Base-by-base conservation (phyloP, 2,329 filamentous ascomycete species). In the Talaromyces islandicus region DNA sequence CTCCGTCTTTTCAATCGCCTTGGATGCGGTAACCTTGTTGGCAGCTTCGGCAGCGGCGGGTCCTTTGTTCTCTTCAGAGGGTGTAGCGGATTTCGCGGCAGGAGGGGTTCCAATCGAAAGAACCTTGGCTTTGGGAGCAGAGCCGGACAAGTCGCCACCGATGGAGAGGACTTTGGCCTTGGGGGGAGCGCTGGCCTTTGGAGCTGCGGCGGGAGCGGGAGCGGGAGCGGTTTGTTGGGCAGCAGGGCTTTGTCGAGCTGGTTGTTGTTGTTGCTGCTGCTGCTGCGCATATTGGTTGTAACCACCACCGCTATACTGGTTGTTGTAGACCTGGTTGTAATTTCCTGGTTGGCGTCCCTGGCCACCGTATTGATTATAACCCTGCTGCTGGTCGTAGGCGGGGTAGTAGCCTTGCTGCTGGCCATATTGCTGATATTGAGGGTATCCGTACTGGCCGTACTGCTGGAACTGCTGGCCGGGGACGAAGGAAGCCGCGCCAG, bases 1-100 rank as follows among this genome's bases (percentile, higher is more conserved):
- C 58, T 92, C 90, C 0, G 90, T 88, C 83, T 96, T 96, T 71
- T 96, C 91, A 64, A 97, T 91, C 10, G 93, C 92, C 78, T 97
- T 97, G 56, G 86, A 81, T 4, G 92, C 93, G 1, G 88, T 81
- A n/a, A 89, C 87, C 78, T 97, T 97, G 63, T 92, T 83, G 30
- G 91, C 66, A 29, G 88, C 88, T 65, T 90, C 88, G 2, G 86
- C 76, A 41, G 75, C 89, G 7, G 71, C 74, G 57, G 75, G 30
- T 17, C 74, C 73, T 63, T 73, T 71, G 29, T 77, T 71, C 60
- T 85, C 81, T 54, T 67, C 68, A 46, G 69, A 68, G 71, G 86
- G 83, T 41, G 82, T 77, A 7, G 77, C 71, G 19, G 76, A 65
- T 14, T 72, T 67, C 4, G 75, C 58, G 21, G 73, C 64, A 10